Base-by-base conservation (phyloP, 345 rosid species). In the Salix arbutifolia region DNA sequence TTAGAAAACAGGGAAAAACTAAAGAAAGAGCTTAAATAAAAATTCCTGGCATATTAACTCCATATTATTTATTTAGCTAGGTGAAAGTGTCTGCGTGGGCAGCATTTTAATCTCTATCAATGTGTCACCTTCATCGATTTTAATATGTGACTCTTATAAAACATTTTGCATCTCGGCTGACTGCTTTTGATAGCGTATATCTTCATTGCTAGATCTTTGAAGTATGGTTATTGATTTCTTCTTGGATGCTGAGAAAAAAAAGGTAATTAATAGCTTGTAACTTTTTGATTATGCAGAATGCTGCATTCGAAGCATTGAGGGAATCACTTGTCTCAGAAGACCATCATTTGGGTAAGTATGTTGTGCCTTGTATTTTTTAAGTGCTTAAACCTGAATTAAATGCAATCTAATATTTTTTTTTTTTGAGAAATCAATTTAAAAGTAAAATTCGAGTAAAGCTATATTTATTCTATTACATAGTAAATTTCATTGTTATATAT, bases 301-400 rank as follows among this genome's bases (percentile, higher is more conserved):
- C 77, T 79, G 99, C 98, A 68, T 89, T 78, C 74, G 94, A 91
- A 53, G 80, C 90, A 38, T 80, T 91, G 80, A 90, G 78, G 83
- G 89, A 90, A 77, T 87, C 81, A 58, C 88, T 93, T 67, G 61
- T 78, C 74, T 83, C 90, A 37, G 87, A 77, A 74, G 88, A 87
- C 62, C 48, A 83, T 46, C 82, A 58, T 38, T 80, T 83, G 53
- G 88, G 98, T 93, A 78, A 44, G 80, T 53, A 65, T 74, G 26
- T n/a, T 38, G 28, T 74, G 37, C 46, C 46, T 79, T 66, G 53
- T 26, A 35, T 28, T 71, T 71, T 35, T 40, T 56, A 61, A 26
- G 10, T 60, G 35, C 13, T 30, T 46, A 28, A 58, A 58, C 4
- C 62, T 58, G 28, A 58, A 58, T 58, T 58, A n/a, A 58, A 58